These are phyloP conservation scores for Brassica nigra DNA, from an alignment of 345 rosid species.

Conservation along the genomic window DNA sequence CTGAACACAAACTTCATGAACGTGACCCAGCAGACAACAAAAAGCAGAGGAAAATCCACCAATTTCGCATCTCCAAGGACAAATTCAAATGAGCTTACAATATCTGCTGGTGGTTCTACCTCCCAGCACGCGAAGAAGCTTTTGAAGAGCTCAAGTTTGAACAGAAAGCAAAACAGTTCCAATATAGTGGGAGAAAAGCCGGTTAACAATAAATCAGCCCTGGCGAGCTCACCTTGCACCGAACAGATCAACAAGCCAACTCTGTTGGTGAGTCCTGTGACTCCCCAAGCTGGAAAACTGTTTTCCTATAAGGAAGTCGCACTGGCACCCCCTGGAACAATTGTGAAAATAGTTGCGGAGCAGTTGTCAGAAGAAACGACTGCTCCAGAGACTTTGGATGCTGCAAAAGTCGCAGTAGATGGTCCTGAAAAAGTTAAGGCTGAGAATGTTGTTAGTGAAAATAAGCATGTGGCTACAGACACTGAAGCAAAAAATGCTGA, in stretches of 20 bases:
- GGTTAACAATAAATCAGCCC: constrained; percentile 53
- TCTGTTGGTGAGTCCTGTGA: constrained; percentile 54
- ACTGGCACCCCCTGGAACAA: constrained; percentile 92
- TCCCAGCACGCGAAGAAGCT: constrained; percentile 58
- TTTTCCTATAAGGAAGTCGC: constrained; percentile 99
- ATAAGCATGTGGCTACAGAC: constrained; percentile 33
- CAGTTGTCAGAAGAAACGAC: constrained; percentile 58
- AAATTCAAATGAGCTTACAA: constrained; percentile 52
- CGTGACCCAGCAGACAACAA: constrained; percentile 65
- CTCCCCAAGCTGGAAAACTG: constrained; percentile 75
- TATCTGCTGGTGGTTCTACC: constrained; percentile 46
- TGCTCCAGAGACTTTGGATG: constrained; percentile 33
- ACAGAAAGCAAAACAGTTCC: constrained; percentile 55
- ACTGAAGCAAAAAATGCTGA: constrained; percentile 35
- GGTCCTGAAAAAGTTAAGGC: constrained; percentile 42
- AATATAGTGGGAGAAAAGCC: constrained; percentile 51
- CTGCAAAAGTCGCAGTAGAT: constrained; percentile 31
- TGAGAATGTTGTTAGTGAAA: constrained; percentile 42
- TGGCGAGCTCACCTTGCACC: constrained; percentile 50
- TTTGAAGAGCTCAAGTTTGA: constrained; percentile 76
- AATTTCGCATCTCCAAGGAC: constrained; percentile 65
- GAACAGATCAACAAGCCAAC: constrained; percentile 60
- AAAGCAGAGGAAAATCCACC: constrained; percentile 61
- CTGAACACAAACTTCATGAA: constrained; percentile 84
- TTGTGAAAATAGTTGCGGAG: constrained; percentile 86